phyloP scores from a whole-genome alignment of 2,329 filamentous ascomycete species.

The Zarea fungicola region DNA sequence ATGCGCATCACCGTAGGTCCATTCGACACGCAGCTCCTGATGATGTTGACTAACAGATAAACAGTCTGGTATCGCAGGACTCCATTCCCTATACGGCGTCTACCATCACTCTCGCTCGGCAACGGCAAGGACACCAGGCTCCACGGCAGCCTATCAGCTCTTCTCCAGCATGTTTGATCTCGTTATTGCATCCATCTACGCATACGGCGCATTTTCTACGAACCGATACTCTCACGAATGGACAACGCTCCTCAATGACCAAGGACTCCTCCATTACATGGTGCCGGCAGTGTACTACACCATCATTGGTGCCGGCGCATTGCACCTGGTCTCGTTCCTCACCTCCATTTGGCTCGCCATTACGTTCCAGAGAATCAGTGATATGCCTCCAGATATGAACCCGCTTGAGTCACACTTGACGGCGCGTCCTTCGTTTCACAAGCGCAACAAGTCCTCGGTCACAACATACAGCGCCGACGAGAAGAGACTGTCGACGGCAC shows the following conservation, averaged over 20 bases:
- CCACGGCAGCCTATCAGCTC: slow-evolving; percentile 82
- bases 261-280: slow-evolving; percentile 53
- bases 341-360: slow-evolving; percentile 71
- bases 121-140: slow-evolving; percentile 66
- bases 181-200: slow-evolving; percentile 49
- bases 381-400: slow-evolving; percentile 90
- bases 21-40: accelerated
- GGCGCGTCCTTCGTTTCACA: slow-evolving; percentile 60
- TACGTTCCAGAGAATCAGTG: slow-evolving; percentile 75
- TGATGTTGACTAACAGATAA: slow-evolving; percentile 17
- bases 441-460: slow-evolving; percentile 63
- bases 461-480: slow-evolving; percentile 45
- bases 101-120: slow-evolving; percentile 73
- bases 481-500: slow-evolving; percentile 52
- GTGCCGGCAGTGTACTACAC: slow-evolving; percentile 63
- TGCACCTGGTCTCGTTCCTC: slow-evolving; percentile 66
- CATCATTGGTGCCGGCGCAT: slow-evolving; percentile 55
- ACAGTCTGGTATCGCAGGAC: slow-evolving; percentile 58
- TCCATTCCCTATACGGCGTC: slow-evolving; percentile 71
- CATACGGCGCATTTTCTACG: slow-evolving; percentile 46
- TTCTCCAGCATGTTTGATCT: slow-evolving; percentile 73
- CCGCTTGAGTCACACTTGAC: slow-evolving; percentile 84
- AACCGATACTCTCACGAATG: slow-evolving; percentile 48
- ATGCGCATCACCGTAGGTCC: slow-evolving; percentile 67
- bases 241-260: slow-evolving; percentile 60